Base-by-base conservation (phyloP, 2,329 filamentous ascomycete genomes). In the Coniochaeta prunicola region DNA sequence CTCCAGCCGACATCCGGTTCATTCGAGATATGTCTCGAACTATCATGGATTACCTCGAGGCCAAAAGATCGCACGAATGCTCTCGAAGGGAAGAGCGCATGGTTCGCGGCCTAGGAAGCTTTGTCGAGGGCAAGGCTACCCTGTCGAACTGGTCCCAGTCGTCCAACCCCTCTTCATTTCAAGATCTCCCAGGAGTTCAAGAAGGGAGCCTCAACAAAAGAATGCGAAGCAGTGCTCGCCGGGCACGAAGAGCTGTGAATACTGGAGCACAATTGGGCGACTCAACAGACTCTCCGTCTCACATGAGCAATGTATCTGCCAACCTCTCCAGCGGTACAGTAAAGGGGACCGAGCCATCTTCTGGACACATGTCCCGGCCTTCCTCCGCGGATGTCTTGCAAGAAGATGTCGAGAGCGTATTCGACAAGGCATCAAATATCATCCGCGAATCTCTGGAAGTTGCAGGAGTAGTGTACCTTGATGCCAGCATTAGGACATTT, bases 371-470 rank as follows among this genome's bases (percentile, higher is more conserved):
- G 34, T 10, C 42, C 26, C 50, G 56, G 15, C 34, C 50, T 33
- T 26, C 53, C 13, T 45, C 34, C 19, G 8, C 57, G 53, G 34
- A 34, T 34, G 38, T 40, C 34, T 7, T 53, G 24, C 6, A 40
- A 42, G 31, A 30, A 31, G 54, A 56, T 17, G 31, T 62, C 26
- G 60, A 60, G 38, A 54, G 60, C 3, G 62, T 75, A 2, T 78
- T 80, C 58, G 73, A 72, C 2, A 74, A 71, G 10, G 78, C 77
- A 6, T 72, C 76, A 6, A 74, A 73, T 42, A 68, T 79, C 13
- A 68, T 80, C 15, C 67, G 74, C 9, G 70, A 78, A 53, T 74
- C 75, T 1, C 67, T 79, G 4, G 72, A 75, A 34, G 72, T 74
- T 0, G 74, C 79, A 33, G 77, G 77, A 0, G 67, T 68, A 3